Evolutionary conservation across 2,329 filamentous ascomycete genomes (phyloP).

Genomic region (Hypomyces perniciosus): DNA sequence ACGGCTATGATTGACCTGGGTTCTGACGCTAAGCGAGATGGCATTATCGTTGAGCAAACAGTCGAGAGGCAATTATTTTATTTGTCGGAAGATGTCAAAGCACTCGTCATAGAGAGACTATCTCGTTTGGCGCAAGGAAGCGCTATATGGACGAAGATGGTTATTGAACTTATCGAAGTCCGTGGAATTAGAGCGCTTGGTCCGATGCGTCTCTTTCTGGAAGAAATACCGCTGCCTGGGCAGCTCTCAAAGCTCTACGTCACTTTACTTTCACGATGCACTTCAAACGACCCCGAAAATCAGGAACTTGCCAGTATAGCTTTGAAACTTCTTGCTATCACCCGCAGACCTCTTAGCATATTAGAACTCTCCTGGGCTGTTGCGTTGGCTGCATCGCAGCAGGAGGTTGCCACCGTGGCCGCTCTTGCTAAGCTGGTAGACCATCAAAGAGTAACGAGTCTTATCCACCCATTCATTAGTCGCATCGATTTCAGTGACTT

Average conservation of each 20-base stretch:
- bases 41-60: constrained; percentile 10
- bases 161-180: constrained; percentile 13
- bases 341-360: constrained; percentile 24
- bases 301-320: constrained; percentile 8
- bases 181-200: background rate
- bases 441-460: constrained; percentile 20
- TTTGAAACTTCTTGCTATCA: constrained; percentile 20
- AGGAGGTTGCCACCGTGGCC: constrained; percentile 18
- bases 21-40: background rate
- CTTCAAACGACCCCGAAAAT: constrained; percentile 7
- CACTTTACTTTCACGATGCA: constrained; percentile 14
- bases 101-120: background rate
- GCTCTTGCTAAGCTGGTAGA: constrained; percentile 17
- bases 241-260: constrained; percentile 11
- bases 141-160: constrained; percentile 16
- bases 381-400: constrained; percentile 14
- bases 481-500: constrained; percentile 10
- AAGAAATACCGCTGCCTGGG: background rate
- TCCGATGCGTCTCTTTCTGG: background rate
- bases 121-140: constrained; percentile 15
- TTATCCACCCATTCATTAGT: constrained; percentile 18
- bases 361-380: constrained; percentile 26
- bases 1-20: background rate
- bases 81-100: constrained; percentile 13
- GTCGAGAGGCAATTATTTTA: constrained; percentile 8